Conservation (phyloP, 2,329 filamentous ascomycete species). For the Xylariaceae sp. region DNA sequence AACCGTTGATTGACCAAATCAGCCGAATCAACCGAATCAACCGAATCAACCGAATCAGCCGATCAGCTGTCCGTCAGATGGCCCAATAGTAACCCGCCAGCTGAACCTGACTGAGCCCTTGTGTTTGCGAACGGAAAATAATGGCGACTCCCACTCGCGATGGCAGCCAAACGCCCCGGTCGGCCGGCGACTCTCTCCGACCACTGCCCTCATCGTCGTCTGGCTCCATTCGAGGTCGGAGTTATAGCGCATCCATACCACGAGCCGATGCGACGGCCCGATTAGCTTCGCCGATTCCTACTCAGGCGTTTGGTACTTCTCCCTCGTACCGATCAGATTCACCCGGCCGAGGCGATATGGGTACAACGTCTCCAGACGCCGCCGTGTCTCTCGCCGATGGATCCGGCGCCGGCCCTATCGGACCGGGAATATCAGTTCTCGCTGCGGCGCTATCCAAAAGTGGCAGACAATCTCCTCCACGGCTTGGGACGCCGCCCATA, state of each 20-base stretch:
- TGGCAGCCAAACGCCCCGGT: conserved; percentile 34
- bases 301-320: conserved; percentile 40
- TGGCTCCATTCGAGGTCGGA: conserved; percentile 40
- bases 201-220: conserved; percentile 44
- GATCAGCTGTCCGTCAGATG: conserved; percentile 1
- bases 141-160: conserved; percentile 36
- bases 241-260: conserved; percentile 47
- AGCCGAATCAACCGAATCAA: background rate
- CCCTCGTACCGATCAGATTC: conserved; percentile 44
- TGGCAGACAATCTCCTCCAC: conserved; percentile 62
- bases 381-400: conserved; percentile 61
- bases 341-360: conserved; percentile 38
- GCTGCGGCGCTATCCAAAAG: conserved; percentile 80
- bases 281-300: conserved; percentile 54
- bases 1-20: background rate
- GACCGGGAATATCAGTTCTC: conserved; percentile 80
- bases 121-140: conserved; percentile 9
- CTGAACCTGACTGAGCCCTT: background rate
- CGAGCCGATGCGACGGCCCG: conserved; percentile 57
- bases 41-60: no score
- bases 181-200: conserved; percentile 30
- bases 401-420: conserved; percentile 53
- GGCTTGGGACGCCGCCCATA: conserved; percentile 60
- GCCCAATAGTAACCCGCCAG: conserved; percentile 7
- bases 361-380: conserved; percentile 34